phyloP scores from a whole-genome alignment of 1,284 basidiomycete genomes.

The Ustilago curta region DNA sequence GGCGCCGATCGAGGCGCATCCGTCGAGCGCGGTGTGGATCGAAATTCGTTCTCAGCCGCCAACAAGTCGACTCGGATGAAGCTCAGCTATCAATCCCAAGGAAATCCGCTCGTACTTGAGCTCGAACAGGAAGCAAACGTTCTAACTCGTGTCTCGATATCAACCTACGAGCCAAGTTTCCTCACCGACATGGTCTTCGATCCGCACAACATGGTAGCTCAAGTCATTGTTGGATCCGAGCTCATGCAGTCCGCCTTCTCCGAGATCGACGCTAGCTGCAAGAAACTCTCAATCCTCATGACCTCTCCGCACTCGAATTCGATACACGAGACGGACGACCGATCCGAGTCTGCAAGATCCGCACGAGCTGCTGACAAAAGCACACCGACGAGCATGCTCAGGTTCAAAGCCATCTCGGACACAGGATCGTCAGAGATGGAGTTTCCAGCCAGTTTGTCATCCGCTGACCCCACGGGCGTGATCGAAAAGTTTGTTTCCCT shows the following conservation, averaged over 20 bases:
- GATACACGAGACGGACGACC: neutral
- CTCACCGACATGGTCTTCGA: constrained; percentile 84
- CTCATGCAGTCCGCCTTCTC: constrained; percentile 48
- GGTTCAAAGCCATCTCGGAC: constrained; percentile 43
- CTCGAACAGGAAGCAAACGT: constrained; percentile 87
- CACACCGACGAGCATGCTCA: constrained; percentile 31
- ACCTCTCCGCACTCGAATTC: constrained; percentile 18
- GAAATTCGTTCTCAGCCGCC: constrained; percentile 11
- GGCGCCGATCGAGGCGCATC: constrained; percentile 21
- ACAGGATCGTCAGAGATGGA: constrained; percentile 51
- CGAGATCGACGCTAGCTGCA: constrained; percentile 50
- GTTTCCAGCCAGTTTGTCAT: constrained; percentile 48
- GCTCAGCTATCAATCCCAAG: constrained; percentile 82
- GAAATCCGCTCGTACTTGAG: constrained; percentile 81
- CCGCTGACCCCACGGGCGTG: constrained; percentile 43
- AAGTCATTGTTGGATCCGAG: constrained; percentile 52
- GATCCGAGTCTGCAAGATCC: constrained; percentile 1
- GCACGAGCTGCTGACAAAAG: neutral
- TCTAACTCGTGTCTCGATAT: constrained; percentile 87
- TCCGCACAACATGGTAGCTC: constrained; percentile 37
- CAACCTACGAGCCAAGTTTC: constrained; percentile 85
- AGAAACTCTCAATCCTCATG: constrained; percentile 45
- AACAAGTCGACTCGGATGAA: constrained; percentile 78
- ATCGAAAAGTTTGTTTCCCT: constrained; percentile 52
- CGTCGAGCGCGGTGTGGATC: constrained; percentile 25